Evolutionary conservation across 768 basidiomycete species (phyloP).

Genomic region (Neoboletus subvelutipes): DNA sequence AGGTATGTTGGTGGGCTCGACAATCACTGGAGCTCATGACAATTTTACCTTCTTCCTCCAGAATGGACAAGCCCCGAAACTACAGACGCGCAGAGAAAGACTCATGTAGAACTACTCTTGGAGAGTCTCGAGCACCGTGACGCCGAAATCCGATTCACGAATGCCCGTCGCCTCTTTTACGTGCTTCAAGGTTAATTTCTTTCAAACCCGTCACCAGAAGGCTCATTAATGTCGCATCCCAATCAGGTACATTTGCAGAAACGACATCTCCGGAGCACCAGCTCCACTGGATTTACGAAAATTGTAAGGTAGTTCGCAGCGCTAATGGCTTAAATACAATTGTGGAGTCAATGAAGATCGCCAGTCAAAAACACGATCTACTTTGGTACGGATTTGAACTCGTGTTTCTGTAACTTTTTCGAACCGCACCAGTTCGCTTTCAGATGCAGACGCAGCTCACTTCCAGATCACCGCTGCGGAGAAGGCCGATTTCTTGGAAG

Average conservation of each 20-base stretch:
- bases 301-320: slow-evolving; percentile 80
- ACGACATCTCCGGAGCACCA: slow-evolving; percentile 92
- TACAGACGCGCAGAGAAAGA: slow-evolving; percentile 56
- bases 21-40: not conserved
- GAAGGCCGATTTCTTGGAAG: slow-evolving; percentile 79
- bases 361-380: slow-evolving; percentile 82
- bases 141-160: slow-evolving; percentile 79
- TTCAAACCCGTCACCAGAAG: not conserved
- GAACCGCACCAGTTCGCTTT: slow-evolving; percentile 55
- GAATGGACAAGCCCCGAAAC: slow-evolving; percentile 77
- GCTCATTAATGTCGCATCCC: slow-evolving; percentile 11
- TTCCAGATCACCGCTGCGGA: slow-evolving; percentile 70
- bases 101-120: slow-evolving; percentile 76
- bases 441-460: slow-evolving; percentile 71
- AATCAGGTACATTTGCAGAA: slow-evolving; percentile 83
- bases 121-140: slow-evolving; percentile 88
- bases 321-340: slow-evolving; percentile 83
- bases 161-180: slow-evolving; percentile 85
- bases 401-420: not conserved
- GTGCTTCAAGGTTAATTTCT: slow-evolving; percentile 75
- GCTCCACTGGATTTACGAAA: slow-evolving; percentile 93
- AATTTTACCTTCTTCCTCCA: slow-evolving; percentile 24
- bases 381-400: slow-evolving; percentile 52
- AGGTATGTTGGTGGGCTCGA: slow-evolving; percentile 45
- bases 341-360: slow-evolving; percentile 87